Percentiles rank a stretch among this genome's conserved stretches.
Evolutionary conservation across 2,329 filamentous ascomycete genomes (phyloP).

Genomic region (Bipolaris oryzae): DNA sequence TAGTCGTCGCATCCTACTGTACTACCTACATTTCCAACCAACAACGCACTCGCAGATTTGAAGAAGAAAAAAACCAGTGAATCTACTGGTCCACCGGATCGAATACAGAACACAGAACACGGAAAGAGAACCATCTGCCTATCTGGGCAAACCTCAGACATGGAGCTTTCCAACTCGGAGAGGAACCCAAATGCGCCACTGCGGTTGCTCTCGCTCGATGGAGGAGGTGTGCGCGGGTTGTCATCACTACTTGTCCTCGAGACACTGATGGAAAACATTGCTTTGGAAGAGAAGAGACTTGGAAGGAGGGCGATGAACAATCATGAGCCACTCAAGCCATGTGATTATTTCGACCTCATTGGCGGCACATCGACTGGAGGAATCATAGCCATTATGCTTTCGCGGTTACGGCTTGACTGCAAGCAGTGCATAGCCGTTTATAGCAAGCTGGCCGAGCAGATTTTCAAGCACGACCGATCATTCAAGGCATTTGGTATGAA

Average conservation of each 20-base stretch:
- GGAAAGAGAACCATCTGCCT: neutral
- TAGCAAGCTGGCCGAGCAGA: constrained; percentile 43
- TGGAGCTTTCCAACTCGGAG: constrained; percentile 36
- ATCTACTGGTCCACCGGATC: neutral
- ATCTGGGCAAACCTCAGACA: constrained; percentile 8
- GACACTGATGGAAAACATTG: constrained; percentile 49
- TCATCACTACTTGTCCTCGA: constrained; percentile 49
- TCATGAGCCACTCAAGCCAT: constrained; percentile 42
- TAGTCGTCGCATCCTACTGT: neutral
- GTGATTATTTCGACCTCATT: constrained; percentile 51
- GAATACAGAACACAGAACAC: neutral
- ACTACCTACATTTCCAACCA: constrained; percentile 1
- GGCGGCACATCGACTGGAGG: constrained; percentile 50
- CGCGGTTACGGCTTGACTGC: constrained; percentile 46
- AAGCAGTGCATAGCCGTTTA: constrained; percentile 49
- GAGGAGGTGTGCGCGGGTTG: constrained; percentile 49
- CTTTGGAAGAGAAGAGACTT: constrained; percentile 47
- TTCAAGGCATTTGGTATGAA: constrained; percentile 45
- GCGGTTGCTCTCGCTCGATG: constrained; percentile 45
- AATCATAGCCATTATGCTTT: constrained; percentile 50
- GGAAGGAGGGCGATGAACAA: constrained; percentile 35
- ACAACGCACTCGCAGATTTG: neutral
- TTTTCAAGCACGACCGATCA: constrained; percentile 48
- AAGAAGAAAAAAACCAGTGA: neutral
- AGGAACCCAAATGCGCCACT: constrained; percentile 43